Conservation (phyloP, 805 yeast genomes). For the Candida schatavii region DNA sequence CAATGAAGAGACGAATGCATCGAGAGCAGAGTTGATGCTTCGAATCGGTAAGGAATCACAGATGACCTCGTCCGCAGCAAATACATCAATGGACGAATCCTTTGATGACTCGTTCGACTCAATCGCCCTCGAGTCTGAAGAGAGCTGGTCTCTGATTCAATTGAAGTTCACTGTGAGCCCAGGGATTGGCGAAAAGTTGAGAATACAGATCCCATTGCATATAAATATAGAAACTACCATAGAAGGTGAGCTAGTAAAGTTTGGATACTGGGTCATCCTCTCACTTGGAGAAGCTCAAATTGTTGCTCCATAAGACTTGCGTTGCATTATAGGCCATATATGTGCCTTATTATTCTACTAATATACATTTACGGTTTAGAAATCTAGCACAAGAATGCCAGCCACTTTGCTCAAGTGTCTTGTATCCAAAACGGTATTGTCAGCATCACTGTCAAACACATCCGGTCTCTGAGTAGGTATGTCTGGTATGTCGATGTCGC, state of each 20-base stretch:
- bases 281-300: background rate
- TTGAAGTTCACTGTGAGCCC: slow-evolving; percentile 13
- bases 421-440: slow-evolving; percentile 44
- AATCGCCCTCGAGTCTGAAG: slow-evolving; percentile 16
- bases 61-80: slow-evolving; percentile 9
- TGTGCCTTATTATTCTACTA: too few species aligned
- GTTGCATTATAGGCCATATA: background rate
- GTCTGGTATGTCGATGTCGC: slow-evolving; percentile 13
- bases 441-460: slow-evolving; percentile 10
- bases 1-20: slow-evolving; percentile 24
- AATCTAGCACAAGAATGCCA: slow-evolving; percentile 57
- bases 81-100: slow-evolving; percentile 10
- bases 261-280: background rate
- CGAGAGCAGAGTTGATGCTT: slow-evolving; percentile 30
- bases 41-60: slow-evolving; percentile 16
- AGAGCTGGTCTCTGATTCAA: slow-evolving; percentile 37
- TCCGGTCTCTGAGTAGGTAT: slow-evolving; percentile 16
- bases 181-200: background rate
- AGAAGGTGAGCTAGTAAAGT: background rate
- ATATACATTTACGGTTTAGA: too few species aligned
- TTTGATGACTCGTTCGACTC: slow-evolving; percentile 8
- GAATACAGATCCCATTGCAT: slow-evolving; percentile 28
- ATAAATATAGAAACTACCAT: slow-evolving; percentile 14
- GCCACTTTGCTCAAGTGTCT: slow-evolving; percentile 54
- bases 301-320: background rate